A percentile compares a stretch with the other conserved stretches of the same genome.
These are phyloP conservation scores for Ottelia alismoides DNA, from an alignment of 106 monocot species.

Conservation along the genomic window DNA sequence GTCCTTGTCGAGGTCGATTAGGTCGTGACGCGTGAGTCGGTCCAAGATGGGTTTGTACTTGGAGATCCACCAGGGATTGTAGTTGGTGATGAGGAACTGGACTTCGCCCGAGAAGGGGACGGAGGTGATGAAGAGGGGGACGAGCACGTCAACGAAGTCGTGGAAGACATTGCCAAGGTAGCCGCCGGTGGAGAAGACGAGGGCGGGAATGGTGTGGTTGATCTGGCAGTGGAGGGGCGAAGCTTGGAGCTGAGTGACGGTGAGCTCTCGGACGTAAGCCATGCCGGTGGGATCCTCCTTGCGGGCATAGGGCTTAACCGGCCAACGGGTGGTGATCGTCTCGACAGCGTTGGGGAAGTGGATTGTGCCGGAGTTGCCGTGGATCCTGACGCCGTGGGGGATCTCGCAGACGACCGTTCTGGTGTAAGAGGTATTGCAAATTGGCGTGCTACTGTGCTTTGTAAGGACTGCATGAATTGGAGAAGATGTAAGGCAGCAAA, in stretches of 20 bases:
- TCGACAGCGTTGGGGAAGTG: too few relatives aligned
- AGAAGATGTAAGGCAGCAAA: too few relatives aligned
- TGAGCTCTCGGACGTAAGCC: slow-evolving; percentile 13
- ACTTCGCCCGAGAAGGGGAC: slow-evolving; percentile 36
- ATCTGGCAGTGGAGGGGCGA: slow-evolving; percentile 4
- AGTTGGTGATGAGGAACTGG: slow-evolving; percentile 25
- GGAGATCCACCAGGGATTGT: slow-evolving; percentile 20
- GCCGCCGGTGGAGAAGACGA: slow-evolving; percentile 34
- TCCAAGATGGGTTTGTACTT: slow-evolving; percentile 16
- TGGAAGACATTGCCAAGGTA: slow-evolving; percentile 48
- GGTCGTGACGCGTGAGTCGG: slow-evolving; percentile 9
- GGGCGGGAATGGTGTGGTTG: slow-evolving; percentile 26
- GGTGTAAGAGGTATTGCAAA: too few relatives aligned
- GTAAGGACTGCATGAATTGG: too few relatives aligned
- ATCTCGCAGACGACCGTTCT: too few relatives aligned
- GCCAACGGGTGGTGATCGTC: too few relatives aligned
- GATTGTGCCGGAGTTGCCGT: too few relatives aligned
- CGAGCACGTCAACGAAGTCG: slow-evolving; percentile 38
- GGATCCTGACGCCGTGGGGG: too few relatives aligned
- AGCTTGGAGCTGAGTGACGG: slow-evolving; percentile 3
- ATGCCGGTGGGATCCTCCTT: slow-evolving; percentile 34
- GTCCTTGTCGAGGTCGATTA: slow-evolving; percentile 19
- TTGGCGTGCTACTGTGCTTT: too few relatives aligned
- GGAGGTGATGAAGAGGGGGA: slow-evolving; percentile 44
- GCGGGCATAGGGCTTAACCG: slow-evolving; percentile 50